Evolutionary conservation across 192 early-diverging fungal species (phyloP), one percentile per base, ranked within the genome.

Genomic region (Chytriomyces confervae): DNA sequence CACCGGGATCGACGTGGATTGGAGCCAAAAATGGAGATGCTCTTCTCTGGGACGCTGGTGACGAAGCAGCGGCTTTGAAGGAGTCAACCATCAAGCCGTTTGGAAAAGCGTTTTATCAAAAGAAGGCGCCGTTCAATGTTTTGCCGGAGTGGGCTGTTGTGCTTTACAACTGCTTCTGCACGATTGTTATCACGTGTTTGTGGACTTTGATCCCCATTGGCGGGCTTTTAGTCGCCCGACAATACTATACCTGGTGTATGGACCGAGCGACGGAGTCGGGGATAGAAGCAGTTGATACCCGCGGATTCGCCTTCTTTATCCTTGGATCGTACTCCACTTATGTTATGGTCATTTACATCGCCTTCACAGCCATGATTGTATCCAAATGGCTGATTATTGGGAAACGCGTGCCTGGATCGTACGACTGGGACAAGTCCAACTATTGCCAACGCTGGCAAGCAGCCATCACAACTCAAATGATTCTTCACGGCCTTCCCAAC

Each of bases 391-490:
- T 62, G 29, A 48, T 86, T 50, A 66, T 85, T 29, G 86, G 86
- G 47, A 80, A 80, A 2, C 75, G 81, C 29, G 60, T 78, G 61
- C 75, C 74, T 51, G 86, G 86, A 18, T 50, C 62, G 7, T 83
- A 83, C 70, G 79, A 85, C 66, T 86, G 86, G 86, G 86, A 86
- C 70, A 75, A 76, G 61, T 77, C 81, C 9, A 77, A 79, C 10
- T 85, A 86, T 71, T 85, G 84, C 45, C 86, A 86, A 57, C 69
- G 82, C 18, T 86, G 86, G 86, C 83, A 86, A 69, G n/a, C 83
- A 20, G 77, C 62, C 43, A 77, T 86, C 23, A 75, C 79, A 7
- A 6, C 83, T 47, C 76, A 81, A 62, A 62, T 51, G 44, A 63
- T 85, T 46, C 62, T 77, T 18, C 27, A 77, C 20, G 79, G 77